phyloP scores from a whole-genome alignment of 495 filamentous ascomycete species.

The Oleoguttula mirabilis region DNA sequence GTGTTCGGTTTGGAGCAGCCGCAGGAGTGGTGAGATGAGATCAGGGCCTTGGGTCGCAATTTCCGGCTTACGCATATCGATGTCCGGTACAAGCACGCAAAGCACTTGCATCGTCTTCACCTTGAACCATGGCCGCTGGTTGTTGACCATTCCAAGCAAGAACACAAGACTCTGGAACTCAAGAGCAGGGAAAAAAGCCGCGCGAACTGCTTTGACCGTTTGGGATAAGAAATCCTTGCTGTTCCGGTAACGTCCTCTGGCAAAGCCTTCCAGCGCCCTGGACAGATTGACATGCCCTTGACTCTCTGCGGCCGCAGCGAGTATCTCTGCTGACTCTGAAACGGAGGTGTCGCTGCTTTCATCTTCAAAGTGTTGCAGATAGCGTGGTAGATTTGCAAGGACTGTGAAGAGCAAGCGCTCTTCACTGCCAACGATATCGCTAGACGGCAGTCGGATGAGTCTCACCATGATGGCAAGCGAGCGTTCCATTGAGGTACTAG shows the following conservation, averaged over 20 bases:
- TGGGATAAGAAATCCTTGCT: conserved; percentile 67
- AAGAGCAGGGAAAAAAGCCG: conserved; percentile 67
- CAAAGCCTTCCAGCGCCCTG: conserved; percentile 54
- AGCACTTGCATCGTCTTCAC: conserved; percentile 83
- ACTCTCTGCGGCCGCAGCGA: conserved; percentile 59
- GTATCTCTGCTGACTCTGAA: conserved; percentile 49
- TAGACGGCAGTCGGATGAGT: conserved; percentile 67
- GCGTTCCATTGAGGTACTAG: conserved; percentile 63
- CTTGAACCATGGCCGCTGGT: conserved; percentile 78
- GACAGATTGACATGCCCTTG: conserved; percentile 49
- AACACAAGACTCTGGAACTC: conserved; percentile 80
- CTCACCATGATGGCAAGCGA: conserved; percentile 68
- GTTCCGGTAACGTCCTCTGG: conserved; percentile 53
- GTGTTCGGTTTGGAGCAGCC: conserved; percentile 83
- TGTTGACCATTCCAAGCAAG: conserved; percentile 83
- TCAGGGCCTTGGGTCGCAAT: conserved; percentile 88
- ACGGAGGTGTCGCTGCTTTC: conserved; percentile 41
- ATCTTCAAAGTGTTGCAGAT: conserved; percentile 67
- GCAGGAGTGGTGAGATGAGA: conserved; percentile 82
- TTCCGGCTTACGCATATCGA: conserved; percentile 86
- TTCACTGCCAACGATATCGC: conserved; percentile 67
- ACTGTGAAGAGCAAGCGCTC: conserved; percentile 71
- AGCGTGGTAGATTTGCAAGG: conserved; percentile 80
- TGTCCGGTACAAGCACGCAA: conserved; percentile 70
- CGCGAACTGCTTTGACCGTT: conserved; percentile 61